These are phyloP conservation scores for Hondaea fermentalgiana DNA, from an alignment of 108 stramenopile genomes.

Conservation along the genomic window DNA sequence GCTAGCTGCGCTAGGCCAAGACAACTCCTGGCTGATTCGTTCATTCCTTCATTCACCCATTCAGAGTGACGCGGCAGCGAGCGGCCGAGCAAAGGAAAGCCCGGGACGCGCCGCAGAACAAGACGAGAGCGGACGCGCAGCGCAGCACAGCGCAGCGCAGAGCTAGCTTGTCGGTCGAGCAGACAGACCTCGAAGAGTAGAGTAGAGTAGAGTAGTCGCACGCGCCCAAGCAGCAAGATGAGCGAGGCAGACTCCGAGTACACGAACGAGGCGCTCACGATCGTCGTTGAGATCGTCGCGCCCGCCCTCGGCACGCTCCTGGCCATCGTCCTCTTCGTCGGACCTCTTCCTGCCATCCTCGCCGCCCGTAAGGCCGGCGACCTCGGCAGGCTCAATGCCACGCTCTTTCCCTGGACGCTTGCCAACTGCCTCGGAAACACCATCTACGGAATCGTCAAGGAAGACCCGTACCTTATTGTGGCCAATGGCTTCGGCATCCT, in stretches of 20 bases:
- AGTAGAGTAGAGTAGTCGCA: background rate
- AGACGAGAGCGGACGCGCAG: background rate
- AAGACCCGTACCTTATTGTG: background rate
- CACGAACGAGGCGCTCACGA: background rate
- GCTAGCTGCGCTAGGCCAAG: too few species aligned
- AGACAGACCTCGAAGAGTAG: background rate
- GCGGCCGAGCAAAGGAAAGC: too few species aligned
- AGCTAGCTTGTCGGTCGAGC: background rate
- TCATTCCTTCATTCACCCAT: too few species aligned
- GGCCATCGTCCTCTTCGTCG: background rate
- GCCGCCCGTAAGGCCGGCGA: background rate
- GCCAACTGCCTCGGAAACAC: constrained; percentile 4
- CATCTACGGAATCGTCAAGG: background rate
- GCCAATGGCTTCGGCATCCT: background rate
- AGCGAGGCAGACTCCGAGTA: background rate
- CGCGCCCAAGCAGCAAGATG: background rate
- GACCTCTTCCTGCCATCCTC: background rate
- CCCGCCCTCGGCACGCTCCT: background rate
- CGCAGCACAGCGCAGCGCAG: background rate
- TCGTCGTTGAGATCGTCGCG: constrained; percentile 2
- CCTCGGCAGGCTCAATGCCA: background rate
- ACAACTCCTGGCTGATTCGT: too few species aligned
- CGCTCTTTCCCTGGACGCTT: background rate
- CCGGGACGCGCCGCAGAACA: too few species aligned
- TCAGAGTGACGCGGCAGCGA: too few species aligned